Evolutionary conservation across 225 moss, liverwort and hornwort genomes (phyloP), one percentile per base, ranked within the genome.

Genomic region (Straminergon stramineum): DNA sequence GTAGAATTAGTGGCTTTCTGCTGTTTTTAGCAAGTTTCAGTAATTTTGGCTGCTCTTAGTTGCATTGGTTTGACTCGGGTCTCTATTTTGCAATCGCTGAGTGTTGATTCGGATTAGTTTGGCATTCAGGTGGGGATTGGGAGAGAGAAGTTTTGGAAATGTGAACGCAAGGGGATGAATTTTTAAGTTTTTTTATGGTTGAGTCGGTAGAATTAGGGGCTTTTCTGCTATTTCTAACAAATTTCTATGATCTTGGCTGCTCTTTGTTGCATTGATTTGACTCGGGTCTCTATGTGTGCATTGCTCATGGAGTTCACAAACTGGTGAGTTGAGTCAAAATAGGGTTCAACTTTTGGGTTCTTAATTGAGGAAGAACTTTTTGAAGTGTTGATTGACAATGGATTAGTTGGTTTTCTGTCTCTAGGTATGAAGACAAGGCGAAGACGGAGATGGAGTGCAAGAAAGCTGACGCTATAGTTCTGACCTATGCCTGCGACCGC

Each of bases 391-490:
- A n/a, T 70, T 87, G 81, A 69, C 48, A 37, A 35, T 88, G 69
- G 81, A 35, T 67, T 75, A 34, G n/a, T 69, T 84, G 58, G 20
- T 57, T 68, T 52, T 84, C 18, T 56, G 67, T 74, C 34, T 52
- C 81, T 92, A 99, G 99, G 91, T 94, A 92, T 80, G 99, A 99
- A 91, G 99, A 99, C 75, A 96, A 95, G 91, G 93, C 82, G 63
- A 97, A 95, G 89, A 92, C 90, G 95, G 96, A 93, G 88, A 92
- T 92, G 91, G 99, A 99, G 91, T 97, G 97, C 93, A 96, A 91
- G 95, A 97, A 96, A 94, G 99, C 99, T 86, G 99, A 99, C 91
- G 97, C 97, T 53, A 96, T 99, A 89, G 97, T 99, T 43, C 91
- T 99, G 87, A 97, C 96, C 15, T 99, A 99, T 88, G 93, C 99